Base-by-base conservation (phyloP, 208 protist species). In the Trypanosomatidae sp. region DNA sequence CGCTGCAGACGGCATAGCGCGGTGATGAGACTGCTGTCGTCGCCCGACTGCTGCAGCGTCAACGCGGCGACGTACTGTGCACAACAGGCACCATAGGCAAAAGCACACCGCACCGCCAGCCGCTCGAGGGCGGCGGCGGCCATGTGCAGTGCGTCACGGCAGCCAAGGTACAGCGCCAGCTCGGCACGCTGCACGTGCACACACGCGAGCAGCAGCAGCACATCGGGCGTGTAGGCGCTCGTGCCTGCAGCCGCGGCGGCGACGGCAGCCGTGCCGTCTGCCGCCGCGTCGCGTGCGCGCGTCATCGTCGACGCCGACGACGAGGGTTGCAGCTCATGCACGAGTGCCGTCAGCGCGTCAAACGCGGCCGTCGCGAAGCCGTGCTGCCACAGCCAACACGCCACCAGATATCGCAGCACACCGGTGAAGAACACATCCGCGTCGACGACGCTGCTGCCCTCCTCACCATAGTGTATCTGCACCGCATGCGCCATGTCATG, bases 181-280 rank as follows among this genome's bases (percentile, higher is more conserved):
- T 78, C 56, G 7, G 66, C 77, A 2, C 75, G 63, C 16, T 66
- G 49, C 33, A 69, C 58, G 40, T 88, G 82, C 23, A 73, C 57
- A 25, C 69, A 35, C 5, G 69, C 48, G 48, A 71, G 74, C 6
- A 92, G 50, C 7, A 92, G 37, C 3, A 92, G 55, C 35, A 80
- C 63, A 30, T 92, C 78, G 6, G 78, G 69, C n/a, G 74, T 59
- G 67, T 68, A n/a, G n/a, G n/a, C n/a, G n/a, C n/a, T n/a, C n/a
- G n/a, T n/a, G n/a, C n/a, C n/a, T n/a, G n/a, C n/a, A n/a, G n/a
- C n/a, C n/a, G n/a, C n/a, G n/a, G n/a, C n/a, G n/a, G n/a, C n/a
- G n/a, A n/a, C n/a, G n/a, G n/a, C n/a, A n/a, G n/a, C n/a, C n/a
- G n/a, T n/a, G n/a, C n/a, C n/a, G n/a, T n/a, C n/a, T n/a, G n/a